phyloP scores from a whole-genome alignment of 1,139 yeast species.

The Pichia sorboxylosa region DNA sequence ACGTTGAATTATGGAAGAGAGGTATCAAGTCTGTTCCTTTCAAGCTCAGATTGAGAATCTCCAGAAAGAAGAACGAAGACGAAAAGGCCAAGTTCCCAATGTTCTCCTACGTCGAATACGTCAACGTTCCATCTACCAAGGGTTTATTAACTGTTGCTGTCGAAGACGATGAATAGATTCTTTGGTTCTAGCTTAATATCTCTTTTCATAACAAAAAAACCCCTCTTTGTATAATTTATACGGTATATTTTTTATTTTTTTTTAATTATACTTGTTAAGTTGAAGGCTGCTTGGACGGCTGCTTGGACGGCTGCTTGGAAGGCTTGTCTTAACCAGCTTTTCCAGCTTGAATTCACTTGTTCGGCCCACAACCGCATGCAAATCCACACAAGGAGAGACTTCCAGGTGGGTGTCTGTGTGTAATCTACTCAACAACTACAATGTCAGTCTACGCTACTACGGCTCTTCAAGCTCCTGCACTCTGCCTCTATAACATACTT shows the following conservation, averaged over 20 bases:
- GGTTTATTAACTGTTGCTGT: conserved; percentile 97
- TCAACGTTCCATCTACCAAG: conserved; percentile 87
- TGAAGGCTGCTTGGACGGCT: no score
- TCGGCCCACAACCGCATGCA: no score
- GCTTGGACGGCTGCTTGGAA: no score
- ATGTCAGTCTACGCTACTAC: no score
- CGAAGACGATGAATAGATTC: conserved; percentile 63
- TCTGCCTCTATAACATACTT: no score
- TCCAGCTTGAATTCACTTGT: no score
- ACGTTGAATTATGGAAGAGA: conserved; percentile 98
- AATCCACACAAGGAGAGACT: no score
- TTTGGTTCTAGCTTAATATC: not conserved
- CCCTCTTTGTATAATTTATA: conserved; percentile 1
- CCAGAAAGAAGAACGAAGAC: conserved; percentile 99
- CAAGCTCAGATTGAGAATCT: conserved; percentile 98
- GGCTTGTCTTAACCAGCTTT: no score
- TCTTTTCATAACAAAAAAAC: not conserved
- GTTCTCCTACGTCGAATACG: conserved; percentile 97
- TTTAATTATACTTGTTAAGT: no score
- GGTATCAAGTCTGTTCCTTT: conserved; percentile 98
- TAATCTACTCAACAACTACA: no score
- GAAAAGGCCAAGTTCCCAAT: conserved; percentile 98
- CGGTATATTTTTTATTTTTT: not conserved
- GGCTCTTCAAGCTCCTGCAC: no score
- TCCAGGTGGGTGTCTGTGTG: no score